A percentile compares a stretch with the other conserved stretches of the same genome.
phyloP scores from a whole-genome alignment of 2,329 filamentous ascomycete genomes.

The Aspergillus sclerotialis region DNA sequence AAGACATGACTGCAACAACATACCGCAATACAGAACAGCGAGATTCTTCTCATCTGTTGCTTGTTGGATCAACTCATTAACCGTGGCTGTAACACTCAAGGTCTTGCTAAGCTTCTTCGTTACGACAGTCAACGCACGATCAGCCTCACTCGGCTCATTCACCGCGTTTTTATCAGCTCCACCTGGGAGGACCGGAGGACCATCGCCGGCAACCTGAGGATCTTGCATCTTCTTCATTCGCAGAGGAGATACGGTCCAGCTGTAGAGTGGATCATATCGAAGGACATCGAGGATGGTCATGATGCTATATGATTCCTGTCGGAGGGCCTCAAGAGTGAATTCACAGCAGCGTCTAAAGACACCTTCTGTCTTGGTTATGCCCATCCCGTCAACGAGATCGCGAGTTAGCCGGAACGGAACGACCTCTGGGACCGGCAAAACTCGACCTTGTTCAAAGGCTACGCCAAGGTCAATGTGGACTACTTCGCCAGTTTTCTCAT shows the following conservation, averaged over 20 bases:
- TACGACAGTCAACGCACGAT: conserved; percentile 84
- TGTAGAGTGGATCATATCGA: conserved; percentile 95
- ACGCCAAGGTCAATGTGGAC: conserved; percentile 97
- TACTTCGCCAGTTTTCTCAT: conserved; percentile 81
- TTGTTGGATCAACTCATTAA: conserved; percentile 95
- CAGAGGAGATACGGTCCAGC: conserved; percentile 77
- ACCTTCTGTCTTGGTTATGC: conserved; percentile 87
- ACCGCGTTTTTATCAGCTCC: conserved; percentile 30
- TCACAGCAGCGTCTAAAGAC: conserved; percentile 98
- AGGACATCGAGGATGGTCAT: conserved; percentile 98
- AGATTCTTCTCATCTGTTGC: conserved; percentile 89
- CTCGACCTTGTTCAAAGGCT: conserved; percentile 90
- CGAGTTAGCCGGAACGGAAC: conserved; percentile 92
- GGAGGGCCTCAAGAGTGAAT: conserved; percentile 87
- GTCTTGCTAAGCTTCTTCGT: conserved; percentile 94
- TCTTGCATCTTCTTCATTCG: conserved; percentile 62
- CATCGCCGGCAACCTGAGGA: conserved; percentile 36
- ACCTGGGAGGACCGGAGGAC: conserved; percentile 27
- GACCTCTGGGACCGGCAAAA: conserved; percentile 91
- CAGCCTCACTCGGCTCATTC: conserved; percentile 69
- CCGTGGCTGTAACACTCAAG: conserved; percentile 86
- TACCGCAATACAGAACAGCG: conserved; percentile 79
- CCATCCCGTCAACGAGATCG: conserved; percentile 96
- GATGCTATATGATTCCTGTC: conserved; percentile 93
- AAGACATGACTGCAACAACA: conserved; percentile 20